Conservation (phyloP, 1,139 yeast species). For the Debaryomyces psychrophilus region DNA sequence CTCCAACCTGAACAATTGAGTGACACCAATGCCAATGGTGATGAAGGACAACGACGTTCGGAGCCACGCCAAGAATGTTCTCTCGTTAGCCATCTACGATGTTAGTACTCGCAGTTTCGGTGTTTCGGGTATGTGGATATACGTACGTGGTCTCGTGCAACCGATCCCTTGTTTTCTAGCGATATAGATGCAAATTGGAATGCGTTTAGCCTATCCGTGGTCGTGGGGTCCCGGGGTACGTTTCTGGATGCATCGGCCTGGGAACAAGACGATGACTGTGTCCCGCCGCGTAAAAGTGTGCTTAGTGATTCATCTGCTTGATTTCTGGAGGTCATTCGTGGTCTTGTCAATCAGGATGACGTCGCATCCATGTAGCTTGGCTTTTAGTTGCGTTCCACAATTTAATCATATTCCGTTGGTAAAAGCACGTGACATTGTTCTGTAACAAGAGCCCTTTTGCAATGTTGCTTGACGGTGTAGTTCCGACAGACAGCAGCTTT, state of each 20-base stretch:
- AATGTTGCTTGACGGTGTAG: no score
- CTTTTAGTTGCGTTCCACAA: background rate
- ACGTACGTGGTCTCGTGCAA: constrained; percentile 49
- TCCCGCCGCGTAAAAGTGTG: background rate
- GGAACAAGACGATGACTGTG: background rate
- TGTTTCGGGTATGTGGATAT: background rate
- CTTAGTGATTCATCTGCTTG: background rate
- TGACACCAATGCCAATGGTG: constrained; percentile 46
- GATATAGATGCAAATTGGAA: constrained; percentile 30
- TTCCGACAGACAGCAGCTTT: no score
- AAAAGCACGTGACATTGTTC: no score
- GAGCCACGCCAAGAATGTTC: constrained; percentile 78
- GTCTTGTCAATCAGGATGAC: background rate
- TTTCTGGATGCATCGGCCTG: background rate
- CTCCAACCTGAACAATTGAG: constrained; percentile 44
- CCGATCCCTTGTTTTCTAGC: constrained; percentile 50
- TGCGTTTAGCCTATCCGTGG: constrained; percentile 8
- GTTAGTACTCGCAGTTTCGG: constrained; percentile 10
- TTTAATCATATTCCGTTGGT: background rate
- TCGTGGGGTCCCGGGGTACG: background rate
- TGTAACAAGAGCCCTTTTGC: no score
- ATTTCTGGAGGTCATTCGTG: background rate
- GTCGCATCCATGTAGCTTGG: background rate
- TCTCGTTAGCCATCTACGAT: constrained; percentile 63
- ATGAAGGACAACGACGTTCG: constrained; percentile 56